Conservation (phyloP, 257 asterid species). For the Solanum corneliomulleri region DNA sequence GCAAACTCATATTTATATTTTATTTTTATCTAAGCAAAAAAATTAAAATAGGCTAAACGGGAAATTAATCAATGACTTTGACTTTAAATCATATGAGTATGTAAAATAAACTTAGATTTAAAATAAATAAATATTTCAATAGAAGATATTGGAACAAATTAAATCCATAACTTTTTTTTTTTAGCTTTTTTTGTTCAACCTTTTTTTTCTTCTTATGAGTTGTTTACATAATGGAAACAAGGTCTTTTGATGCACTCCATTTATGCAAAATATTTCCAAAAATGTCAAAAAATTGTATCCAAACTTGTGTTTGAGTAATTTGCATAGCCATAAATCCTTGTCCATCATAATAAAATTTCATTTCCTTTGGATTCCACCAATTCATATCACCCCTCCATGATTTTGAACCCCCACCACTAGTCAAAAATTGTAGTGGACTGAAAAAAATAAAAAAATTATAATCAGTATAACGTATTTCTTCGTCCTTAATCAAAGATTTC, state of each 20-base stretch:
- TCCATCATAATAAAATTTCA: constrained; percentile 56
- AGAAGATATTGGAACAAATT: neutral
- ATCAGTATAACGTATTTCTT: neutral
- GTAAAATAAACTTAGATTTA: neutral
- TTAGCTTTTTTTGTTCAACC: neutral
- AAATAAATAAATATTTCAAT: neutral
- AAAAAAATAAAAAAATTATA: neutral
- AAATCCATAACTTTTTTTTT: neutral
- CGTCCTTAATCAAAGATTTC: accelerated
- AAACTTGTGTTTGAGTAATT: constrained; percentile 20
- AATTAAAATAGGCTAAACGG: neutral
- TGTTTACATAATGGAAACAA: neutral
- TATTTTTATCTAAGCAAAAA: neutral
- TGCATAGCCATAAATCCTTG: constrained; percentile 65
- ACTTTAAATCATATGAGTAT: neutral
- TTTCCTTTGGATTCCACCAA: constrained; percentile 4
- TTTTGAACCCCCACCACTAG: constrained; percentile 89
- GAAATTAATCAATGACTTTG: neutral
- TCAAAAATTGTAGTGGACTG: constrained; percentile 40
- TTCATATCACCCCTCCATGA: constrained; percentile 56
- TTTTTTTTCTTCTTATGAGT: neutral
- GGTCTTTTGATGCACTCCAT: neutral
- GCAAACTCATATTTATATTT: neutral
- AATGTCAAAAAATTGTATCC: constrained; percentile 24
- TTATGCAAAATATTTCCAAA: constrained; percentile 26